Evolutionary conservation across 768 basidiomycete species (phyloP).

Genomic region (Boletus rubroflammeus): DNA sequence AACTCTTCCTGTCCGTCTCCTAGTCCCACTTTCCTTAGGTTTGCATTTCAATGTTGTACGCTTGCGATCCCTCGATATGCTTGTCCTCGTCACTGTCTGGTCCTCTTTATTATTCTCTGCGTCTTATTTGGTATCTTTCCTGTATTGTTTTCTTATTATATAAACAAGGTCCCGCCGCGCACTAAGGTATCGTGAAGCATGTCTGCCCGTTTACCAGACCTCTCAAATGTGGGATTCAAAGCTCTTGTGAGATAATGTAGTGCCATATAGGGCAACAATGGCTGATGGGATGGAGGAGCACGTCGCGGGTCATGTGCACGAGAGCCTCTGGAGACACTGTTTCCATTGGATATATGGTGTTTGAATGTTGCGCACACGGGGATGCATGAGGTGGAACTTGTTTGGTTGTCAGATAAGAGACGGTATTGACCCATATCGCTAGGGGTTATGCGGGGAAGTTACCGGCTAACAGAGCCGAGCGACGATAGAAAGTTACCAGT

Average conservation of each 20-base stretch:
- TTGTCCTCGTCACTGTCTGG: constrained; percentile 10
- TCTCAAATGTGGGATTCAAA: not conserved
- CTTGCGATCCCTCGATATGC: constrained; percentile 30
- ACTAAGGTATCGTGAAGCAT: not conserved
- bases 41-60: constrained; percentile 23
- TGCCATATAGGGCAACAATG: not conserved
- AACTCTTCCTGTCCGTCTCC: not conserved
- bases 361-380: not conserved
- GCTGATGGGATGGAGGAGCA: constrained; percentile 5
- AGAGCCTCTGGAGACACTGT: not conserved
- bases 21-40: constrained; percentile 9
- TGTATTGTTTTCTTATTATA: constrained; percentile 27
- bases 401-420: not conserved
- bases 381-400: not conserved
- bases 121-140: constrained; percentile 26
- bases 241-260: not conserved
- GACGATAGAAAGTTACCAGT: constrained; percentile 12
- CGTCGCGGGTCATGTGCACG: not conserved
- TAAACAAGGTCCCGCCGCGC: constrained; percentile 2
- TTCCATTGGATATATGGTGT: not conserved
- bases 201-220: not conserved
- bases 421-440: not conserved
- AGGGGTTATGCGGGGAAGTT: constrained; percentile 11
- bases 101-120: constrained; percentile 22
- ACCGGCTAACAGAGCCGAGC: not conserved